Evolutionary conservation across 495 filamentous ascomycete genomes (phyloP).

Genomic region (Patellaria atrata): DNA sequence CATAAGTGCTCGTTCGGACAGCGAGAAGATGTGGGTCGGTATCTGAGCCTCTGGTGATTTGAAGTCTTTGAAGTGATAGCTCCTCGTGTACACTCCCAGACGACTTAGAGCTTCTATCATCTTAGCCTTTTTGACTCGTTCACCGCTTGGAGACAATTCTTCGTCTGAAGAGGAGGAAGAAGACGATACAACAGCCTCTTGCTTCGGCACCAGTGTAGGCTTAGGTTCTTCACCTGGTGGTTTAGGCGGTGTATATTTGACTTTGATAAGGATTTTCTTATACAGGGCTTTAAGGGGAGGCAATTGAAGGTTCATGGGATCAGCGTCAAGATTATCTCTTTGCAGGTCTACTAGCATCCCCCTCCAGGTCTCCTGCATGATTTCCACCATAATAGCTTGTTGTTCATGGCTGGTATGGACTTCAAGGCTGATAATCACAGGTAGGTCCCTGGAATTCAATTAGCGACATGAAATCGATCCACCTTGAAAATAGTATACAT

Average conservation of each 20-base stretch:
- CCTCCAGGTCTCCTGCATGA: conserved; percentile 68
- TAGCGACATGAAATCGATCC: not conserved
- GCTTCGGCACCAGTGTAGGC: conserved; percentile 10
- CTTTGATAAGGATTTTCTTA: conserved; percentile 80
- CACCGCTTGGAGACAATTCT: conserved; percentile 25
- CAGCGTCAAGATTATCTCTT: too few species aligned
- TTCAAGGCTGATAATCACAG: conserved; percentile 79
- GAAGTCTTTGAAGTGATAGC: conserved; percentile 62
- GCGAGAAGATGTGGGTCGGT: conserved; percentile 74
- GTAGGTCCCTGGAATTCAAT: conserved; percentile 42
- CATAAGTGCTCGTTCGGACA: conserved; percentile 66
- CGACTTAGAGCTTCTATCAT: conserved; percentile 58
- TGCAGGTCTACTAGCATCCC: conserved; percentile 50
- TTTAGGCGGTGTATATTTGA: conserved; percentile 50
- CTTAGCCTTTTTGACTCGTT: conserved; percentile 38
- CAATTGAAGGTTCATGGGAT: conserved; percentile 35
- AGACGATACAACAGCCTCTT: conserved; percentile 7
- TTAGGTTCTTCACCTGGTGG: conserved; percentile 21
- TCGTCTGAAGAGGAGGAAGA: conserved; percentile 1
- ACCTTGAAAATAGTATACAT: not conserved
- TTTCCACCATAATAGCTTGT: conserved; percentile 77
- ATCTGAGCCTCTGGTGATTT: conserved; percentile 44
- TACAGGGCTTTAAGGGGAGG: conserved; percentile 52
- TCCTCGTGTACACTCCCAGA: conserved; percentile 70
- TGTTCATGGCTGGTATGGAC: conserved; percentile 67